phyloP scores from a whole-genome alignment of 2,329 filamentous ascomycete species.

The Ophiocordyceps robertsii region DNA sequence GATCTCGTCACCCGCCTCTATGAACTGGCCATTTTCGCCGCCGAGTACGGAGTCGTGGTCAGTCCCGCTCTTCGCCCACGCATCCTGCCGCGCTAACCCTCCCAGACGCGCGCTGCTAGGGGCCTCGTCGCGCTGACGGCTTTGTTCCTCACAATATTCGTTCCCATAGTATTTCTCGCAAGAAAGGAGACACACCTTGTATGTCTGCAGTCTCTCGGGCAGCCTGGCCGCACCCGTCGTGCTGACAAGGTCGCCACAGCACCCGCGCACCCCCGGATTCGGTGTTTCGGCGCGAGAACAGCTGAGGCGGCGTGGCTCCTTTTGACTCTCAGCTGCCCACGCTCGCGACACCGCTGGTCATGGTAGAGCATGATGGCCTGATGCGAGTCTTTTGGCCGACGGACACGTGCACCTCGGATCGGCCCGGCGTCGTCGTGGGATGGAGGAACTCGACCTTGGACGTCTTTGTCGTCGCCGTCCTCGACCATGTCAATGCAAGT shows the following conservation, averaged over 20 bases:
- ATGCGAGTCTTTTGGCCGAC: conserved; percentile 99
- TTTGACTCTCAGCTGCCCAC: conserved; percentile 38
- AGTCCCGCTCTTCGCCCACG: conserved; percentile 17
- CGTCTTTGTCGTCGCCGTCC: conserved; percentile 75
- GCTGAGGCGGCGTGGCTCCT: conserved; percentile 83
- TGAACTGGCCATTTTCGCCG: conserved; percentile 93
- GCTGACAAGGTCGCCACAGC: conserved; percentile 33
- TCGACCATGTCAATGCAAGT: conserved; percentile 81
- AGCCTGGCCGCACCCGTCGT: not conserved
- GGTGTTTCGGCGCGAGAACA: conserved; percentile 94
- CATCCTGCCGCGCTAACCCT: not conserved
- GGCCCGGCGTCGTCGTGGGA: conserved; percentile 78
- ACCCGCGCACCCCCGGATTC: conserved; percentile 63
- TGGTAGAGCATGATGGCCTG: conserved; percentile 70
- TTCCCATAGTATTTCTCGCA: conserved; percentile 76
- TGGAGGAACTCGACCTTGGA: conserved; percentile 91
- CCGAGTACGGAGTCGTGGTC: conserved; percentile 96
- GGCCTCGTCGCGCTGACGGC: conserved; percentile 72
- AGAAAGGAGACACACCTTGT: conserved; percentile 69
- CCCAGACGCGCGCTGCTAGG: conserved; percentile 69
- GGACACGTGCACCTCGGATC: conserved; percentile 59
- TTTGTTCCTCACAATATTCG: conserved; percentile 70
- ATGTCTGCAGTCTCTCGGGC: conserved; percentile 13
- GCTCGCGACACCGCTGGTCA: conserved; percentile 29
- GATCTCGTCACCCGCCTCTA: conserved; percentile 93